These are phyloP conservation scores for Gracilaria vermiculophylla DNA, from an alignment of 23 red algal species.

Conservation along the genomic window DNA sequence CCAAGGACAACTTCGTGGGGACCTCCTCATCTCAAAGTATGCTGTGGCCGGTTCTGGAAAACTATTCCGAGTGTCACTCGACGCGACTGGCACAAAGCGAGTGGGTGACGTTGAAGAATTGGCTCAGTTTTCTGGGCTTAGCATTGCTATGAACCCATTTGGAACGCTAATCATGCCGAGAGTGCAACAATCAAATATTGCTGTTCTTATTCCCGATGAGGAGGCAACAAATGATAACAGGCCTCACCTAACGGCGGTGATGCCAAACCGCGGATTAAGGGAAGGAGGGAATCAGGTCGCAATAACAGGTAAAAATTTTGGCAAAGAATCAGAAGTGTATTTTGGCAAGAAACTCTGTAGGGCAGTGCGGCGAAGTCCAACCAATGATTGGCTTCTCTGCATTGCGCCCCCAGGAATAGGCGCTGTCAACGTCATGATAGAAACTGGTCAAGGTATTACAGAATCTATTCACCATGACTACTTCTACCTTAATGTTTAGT, in stretches of 20 bases:
- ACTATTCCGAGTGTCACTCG: conserved; percentile 47
- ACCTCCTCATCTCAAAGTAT: conserved; percentile 59
- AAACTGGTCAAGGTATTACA: background rate
- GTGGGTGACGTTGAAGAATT: conserved; percentile 14
- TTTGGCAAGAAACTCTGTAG: conserved; percentile 18
- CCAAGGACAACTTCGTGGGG: conserved; percentile 40
- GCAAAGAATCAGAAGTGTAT: background rate
- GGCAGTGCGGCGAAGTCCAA: background rate
- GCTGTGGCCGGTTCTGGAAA: conserved; percentile 52
- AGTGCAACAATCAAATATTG: conserved; percentile 53
- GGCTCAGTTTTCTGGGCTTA: conserved; percentile 43
- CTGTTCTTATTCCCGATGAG: conserved; percentile 30
- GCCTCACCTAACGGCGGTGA: conserved; percentile 43
- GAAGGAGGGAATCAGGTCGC: conserved; percentile 49
- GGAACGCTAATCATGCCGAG: conserved; percentile 39
- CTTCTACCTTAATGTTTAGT: conserved; percentile 8
- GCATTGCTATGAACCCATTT: conserved; percentile 52
- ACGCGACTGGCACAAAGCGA: conserved; percentile 18
- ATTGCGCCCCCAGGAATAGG: conserved; percentile 33
- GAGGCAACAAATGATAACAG: background rate
- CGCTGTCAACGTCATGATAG: conserved; percentile 13
- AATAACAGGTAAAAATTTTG: conserved; percentile 34
- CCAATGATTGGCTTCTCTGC: conserved; percentile 36
- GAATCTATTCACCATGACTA: conserved; percentile 31
- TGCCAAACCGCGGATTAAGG: conserved; percentile 41